phyloP scores from a whole-genome alignment of 768 basidiomycete genomes.

The Sporobolomyces pararoseus region DNA sequence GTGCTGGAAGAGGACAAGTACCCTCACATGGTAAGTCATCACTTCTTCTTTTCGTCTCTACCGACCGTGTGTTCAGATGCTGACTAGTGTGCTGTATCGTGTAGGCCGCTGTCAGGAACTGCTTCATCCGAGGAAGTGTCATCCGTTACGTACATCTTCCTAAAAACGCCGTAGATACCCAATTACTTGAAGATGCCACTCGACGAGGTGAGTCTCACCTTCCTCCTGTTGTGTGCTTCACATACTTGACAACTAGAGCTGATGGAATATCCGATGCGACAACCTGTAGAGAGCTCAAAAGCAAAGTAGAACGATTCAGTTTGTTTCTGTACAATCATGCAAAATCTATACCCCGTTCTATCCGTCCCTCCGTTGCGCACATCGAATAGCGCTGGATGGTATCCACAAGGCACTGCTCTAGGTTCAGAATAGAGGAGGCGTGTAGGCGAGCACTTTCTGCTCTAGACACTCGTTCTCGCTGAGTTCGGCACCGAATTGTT shows the following conservation, averaged over 20 bases:
- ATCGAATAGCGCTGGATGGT: too few species aligned
- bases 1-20: constrained; percentile 88
- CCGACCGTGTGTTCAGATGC: neutral
- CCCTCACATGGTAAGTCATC: constrained; percentile 78
- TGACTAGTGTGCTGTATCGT: neutral
- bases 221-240: neutral
- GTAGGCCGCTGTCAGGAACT: constrained; percentile 98
- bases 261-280: neutral
- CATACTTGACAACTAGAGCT: neutral
- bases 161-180: constrained; percentile 87
- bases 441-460: too few species aligned
- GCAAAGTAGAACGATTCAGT: too few species aligned
- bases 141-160: constrained; percentile 96
- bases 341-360: too few species aligned
- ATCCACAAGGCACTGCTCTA: too few species aligned
- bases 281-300: constrained; percentile 12
- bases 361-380: too few species aligned
- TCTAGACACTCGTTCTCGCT: too few species aligned
- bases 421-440: too few species aligned
- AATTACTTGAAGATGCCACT: constrained; percentile 91
- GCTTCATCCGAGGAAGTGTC: constrained; percentile 96
- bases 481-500: too few species aligned
- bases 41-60: neutral
- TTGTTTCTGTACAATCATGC: too few species aligned
- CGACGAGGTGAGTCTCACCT: constrained; percentile 65